Evolutionary conservation across 352 stramenopile genomes (phyloP).

Genomic region (Globisporangium viniferum): DNA sequence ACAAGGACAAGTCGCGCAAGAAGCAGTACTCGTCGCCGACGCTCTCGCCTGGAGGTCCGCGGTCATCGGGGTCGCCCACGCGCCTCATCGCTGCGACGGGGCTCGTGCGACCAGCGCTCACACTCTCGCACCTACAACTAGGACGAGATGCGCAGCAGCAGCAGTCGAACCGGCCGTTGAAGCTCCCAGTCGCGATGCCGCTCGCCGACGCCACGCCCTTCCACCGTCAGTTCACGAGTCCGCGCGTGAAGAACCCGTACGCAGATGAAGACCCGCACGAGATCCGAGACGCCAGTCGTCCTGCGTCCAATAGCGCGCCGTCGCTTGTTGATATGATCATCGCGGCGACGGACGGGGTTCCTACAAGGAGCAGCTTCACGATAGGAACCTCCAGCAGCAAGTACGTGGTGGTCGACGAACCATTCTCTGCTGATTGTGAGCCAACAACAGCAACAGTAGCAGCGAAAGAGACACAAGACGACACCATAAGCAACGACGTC

Average conservation of each 20-base stretch:
- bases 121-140: constrained; percentile 3
- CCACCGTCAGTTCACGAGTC: constrained; percentile 13
- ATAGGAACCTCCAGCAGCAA: not conserved
- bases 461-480: not conserved
- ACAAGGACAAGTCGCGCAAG: constrained; percentile 15
- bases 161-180: not conserved
- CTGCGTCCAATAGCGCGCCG: not conserved
- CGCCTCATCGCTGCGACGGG: constrained; percentile 12
- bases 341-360: not conserved
- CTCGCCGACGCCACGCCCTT: constrained; percentile 13
- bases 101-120: constrained; percentile 10
- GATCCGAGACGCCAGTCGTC: not conserved
- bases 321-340: constrained; percentile 1
- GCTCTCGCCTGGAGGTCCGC: not conserved
- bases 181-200: constrained; percentile 8
- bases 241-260: constrained; percentile 13
- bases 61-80: not conserved
- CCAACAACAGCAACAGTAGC: not conserved
- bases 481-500: not conserved
- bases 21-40: constrained; percentile 9
- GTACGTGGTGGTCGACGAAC: not conserved
- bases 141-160: constrained; percentile 1
- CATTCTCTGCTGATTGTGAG: not conserved
- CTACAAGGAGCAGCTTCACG: not conserved
- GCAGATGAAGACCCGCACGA: constrained; percentile 5